Base-by-base conservation (phyloP, 257 asterid species). In the Osmanthus fragrans region DNA sequence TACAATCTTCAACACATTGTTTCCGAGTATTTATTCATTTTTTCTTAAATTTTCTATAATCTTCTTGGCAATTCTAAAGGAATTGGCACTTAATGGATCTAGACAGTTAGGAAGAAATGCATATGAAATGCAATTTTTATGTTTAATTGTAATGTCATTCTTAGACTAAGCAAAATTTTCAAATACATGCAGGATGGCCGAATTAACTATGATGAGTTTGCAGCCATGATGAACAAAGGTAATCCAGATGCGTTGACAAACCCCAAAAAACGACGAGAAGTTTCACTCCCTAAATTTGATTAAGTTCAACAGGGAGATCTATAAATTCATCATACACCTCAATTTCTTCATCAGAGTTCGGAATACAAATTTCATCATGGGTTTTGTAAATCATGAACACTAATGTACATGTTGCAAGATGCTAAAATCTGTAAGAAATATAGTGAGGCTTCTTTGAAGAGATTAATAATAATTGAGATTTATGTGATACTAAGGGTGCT, bases 171-270 rank as follows among this genome's bases (percentile, higher is more conserved):
- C 10, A 72, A 30, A 36, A 2, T 32, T 3, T 71, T 19, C 16
- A 58, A 58, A 21, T 23, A 58, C 30, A 10, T 42, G 77, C 82
- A 79, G 82, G 82, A 79, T 79, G 82, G 82, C 39, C 79, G 82
- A 70, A 79, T 79, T 33, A 79, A 79, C 34, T 79, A 74, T 70
- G 82, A 79, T 40, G 82, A 79, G 70, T 79, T 79, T 73, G 82
- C 69, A 32, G 82, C 82, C 56, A 79, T 79, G 82, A 79, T 79
- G 82, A 79, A 74, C 75, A 79, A 79, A 68, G 82, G 82, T 4
- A 79, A 73, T 67, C 82, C 79, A 73, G 82, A 79, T 66, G 75
- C 64, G 13, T 63, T 78, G 37, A 15, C 82, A 73, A 79, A 73
- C 30, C 79, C 75, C 47, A 79, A 70, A 74, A 79, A 74, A 74